phyloP scores from a whole-genome alignment of 495 filamentous ascomycete species.

The Neurospora sp. region DNA sequence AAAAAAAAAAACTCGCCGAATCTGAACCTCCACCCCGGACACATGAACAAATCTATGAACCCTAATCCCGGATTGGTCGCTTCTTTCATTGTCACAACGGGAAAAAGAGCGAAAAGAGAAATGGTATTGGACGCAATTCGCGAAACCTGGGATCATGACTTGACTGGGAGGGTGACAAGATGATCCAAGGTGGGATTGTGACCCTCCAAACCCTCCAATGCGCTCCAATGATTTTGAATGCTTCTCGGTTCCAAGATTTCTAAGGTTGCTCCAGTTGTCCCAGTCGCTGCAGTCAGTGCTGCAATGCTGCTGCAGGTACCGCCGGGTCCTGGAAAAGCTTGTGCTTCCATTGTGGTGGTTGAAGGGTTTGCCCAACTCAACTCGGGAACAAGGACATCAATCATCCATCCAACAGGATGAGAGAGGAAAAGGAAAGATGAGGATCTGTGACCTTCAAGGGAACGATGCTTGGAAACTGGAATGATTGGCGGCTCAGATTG shows the following conservation, averaged over 20 bases:
- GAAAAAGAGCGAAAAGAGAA: neutral
- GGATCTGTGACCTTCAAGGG: neutral
- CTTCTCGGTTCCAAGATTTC: neutral
- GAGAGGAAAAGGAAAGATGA: neutral
- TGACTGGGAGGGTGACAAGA: neutral
- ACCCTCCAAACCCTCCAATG: neutral
- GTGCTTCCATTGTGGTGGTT: neutral
- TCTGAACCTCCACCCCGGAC: neutral
- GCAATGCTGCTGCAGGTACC: neutral
- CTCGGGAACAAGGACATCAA: neutral
- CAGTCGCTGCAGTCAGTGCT: neutral
- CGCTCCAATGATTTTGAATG: neutral
- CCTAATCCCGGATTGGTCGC: neutral
- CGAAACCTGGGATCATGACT: neutral
- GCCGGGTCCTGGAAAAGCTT: neutral
- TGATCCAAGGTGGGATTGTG: too few species aligned
- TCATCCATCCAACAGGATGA: neutral
- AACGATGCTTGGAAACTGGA: neutral
- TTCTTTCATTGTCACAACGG: neutral
- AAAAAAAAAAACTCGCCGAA: neutral
- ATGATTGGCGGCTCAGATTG: neutral
- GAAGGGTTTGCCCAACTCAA: neutral
- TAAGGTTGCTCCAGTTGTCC: neutral
- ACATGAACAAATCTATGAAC: neutral
- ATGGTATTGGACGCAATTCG: neutral